Percentiles rank a stretch among this genome's conserved stretches.
Evolutionary conservation across 2,329 filamentous ascomycete species (phyloP).

Genomic region (Emericellopsis atlantica): DNA sequence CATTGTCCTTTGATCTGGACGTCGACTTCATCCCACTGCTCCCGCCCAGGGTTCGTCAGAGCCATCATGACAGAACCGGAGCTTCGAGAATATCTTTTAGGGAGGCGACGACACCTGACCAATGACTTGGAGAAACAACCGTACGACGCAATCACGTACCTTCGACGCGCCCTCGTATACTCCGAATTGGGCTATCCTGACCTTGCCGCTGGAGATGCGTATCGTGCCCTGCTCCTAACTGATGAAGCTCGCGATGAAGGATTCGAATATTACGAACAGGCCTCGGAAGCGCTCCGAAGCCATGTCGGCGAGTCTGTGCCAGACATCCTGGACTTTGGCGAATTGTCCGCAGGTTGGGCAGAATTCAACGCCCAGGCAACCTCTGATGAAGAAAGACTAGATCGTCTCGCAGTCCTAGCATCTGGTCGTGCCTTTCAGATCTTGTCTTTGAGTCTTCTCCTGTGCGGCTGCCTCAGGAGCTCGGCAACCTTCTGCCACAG

Average conservation of each 20-base stretch:
- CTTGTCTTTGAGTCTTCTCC: constrained; percentile 42
- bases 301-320: constrained; percentile 21
- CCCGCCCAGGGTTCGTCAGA: background rate
- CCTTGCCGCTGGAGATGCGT: constrained; percentile 79
- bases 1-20: too few relatives aligned
- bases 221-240: constrained; percentile 74
- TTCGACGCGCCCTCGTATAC: constrained; percentile 60
- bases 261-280: constrained; percentile 70
- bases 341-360: constrained; percentile 21
- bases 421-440: constrained; percentile 48
- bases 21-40: too few relatives aligned
- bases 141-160: constrained; percentile 52
- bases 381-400: constrained; percentile 16
- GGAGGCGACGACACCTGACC: constrained; percentile 44
- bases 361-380: constrained; percentile 17
- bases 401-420: constrained; percentile 31
- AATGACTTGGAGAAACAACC: constrained; percentile 35
- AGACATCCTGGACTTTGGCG: constrained; percentile 31
- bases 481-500: constrained; percentile 53
- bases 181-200: constrained; percentile 74
- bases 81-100: constrained; percentile 28
- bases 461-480: constrained; percentile 57
- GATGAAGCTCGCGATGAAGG: constrained; percentile 70
- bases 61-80: constrained; percentile 19
- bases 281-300: constrained; percentile 35